Base-by-base conservation (phyloP, 2,329 filamentous ascomycete species). In the Penicillium sp. region DNA sequence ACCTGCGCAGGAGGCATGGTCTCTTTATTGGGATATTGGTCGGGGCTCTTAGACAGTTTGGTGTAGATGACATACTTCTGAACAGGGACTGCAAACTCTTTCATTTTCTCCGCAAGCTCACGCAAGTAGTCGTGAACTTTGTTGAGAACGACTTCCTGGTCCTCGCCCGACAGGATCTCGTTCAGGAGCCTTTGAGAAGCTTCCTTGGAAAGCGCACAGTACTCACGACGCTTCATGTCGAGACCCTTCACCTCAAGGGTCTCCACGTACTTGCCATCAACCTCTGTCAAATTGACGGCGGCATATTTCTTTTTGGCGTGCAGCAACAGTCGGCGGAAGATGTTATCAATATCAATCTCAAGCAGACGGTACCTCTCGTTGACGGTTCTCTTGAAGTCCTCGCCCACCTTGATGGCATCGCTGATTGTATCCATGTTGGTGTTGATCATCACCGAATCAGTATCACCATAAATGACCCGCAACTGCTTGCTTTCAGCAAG, bases 301-400 rank as follows among this genome's bases (percentile, higher is more conserved):
- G 93, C 93, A 69, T 98, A 98, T 76, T 98, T 98, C 77, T 98
- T 98, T 79, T 98, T 98, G 28, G 93, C 91, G 64, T 97, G 93
- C 11, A 98, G 77, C 35, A 98, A 74, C 47, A 98, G 86, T 29
- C 93, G 85, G 39, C 91, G 83, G 78, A 98, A 98, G 52, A 97
- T 81, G 62, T 97, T 96, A 70, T 98, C 93, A 57, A 98, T 95
- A 63, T 98, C 93, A 55, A 98, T 98, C 67, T 98, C 94, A 11
- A 98, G 78, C 44, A 96, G 79, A 62, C 79, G 86, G 70, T 98
- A 98, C 53, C 86, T 84, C 59, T 95, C 88, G 65, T 98, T 98
- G 71, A 98, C 93, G 25, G 88, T 82, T 60, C 83, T 85, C 73
- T 96, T 97, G 78, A 98, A 97, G 54, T 97, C 89, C 39, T 89